Conservation (phyloP, 257 asterid species). For the Anisodus tanguticus region DNA sequence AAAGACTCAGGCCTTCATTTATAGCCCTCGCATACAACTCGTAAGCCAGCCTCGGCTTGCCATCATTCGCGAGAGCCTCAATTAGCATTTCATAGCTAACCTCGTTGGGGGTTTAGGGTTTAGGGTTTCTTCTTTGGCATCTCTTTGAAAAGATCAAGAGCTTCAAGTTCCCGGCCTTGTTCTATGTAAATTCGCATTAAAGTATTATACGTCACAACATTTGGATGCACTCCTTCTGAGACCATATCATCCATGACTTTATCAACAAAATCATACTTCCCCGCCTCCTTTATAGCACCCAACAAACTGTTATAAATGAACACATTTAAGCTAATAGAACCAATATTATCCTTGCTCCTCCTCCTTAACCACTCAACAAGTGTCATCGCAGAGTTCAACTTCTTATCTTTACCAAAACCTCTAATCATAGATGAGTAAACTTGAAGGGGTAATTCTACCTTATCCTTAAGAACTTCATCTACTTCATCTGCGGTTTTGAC, state of each 20-base stretch:
- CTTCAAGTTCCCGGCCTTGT: conserved; percentile 69
- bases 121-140: conserved; percentile 59
- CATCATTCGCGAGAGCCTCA: conserved; percentile 74
- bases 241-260: conserved; percentile 63
- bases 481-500: conserved; percentile 71
- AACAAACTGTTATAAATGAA: conserved; percentile 78
- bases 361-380: conserved; percentile 85
- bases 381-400: conserved; percentile 63
- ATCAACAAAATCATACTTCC: conserved; percentile 51
- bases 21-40: conserved; percentile 69
- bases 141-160: conserved; percentile 63
- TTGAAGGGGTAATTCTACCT: conserved; percentile 70
- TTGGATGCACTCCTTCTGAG: conserved; percentile 61
- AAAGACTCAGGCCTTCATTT: conserved; percentile 69
- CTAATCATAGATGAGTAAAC: conserved; percentile 77
- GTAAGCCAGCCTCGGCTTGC: conserved; percentile 85
- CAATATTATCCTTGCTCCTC: conserved; percentile 51
- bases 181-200: conserved; percentile 77
- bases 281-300: conserved; percentile 73
- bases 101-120: conserved; percentile 75
- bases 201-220: conserved; percentile 74
- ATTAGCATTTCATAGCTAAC: conserved; percentile 75
- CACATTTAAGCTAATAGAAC: conserved; percentile 54
- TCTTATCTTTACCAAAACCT: conserved; percentile 78
- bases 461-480: conserved; percentile 65